Evolutionary conservation across 441 rosid species (phyloP), one percentile per base, ranked within the genome.

Genomic region (Breynia disticha): DNA sequence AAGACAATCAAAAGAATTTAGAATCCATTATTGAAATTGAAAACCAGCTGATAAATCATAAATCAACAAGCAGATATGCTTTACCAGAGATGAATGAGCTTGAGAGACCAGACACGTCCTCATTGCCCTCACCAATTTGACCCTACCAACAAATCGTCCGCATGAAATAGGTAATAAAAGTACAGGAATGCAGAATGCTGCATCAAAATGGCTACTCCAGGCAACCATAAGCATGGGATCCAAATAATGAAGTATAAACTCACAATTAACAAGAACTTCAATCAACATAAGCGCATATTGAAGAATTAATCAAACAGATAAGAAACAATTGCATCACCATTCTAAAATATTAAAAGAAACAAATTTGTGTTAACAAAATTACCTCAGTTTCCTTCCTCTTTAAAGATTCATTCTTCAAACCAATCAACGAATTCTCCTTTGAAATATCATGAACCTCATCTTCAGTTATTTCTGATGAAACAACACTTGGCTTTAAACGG

Each of bases 331-430:
- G 7, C 35, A 28, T 28, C 8, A 28, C 35, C 35, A 28, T 28
- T 28, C 35, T 28, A 28, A 28, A 28, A 28, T n/a, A n/a, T n/a
- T n/a, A n/a, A n/a, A n/a, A n/a, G n/a, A n/a, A n/a, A 60, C 15
- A 16, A 18, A 50, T 50, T 57, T 39, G 16, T 20, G 50, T 48
- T 24, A 39, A 5, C 4, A 43, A 38, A 55, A 21, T 62, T 68
- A 84, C 95, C 97, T 77, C 74, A 16, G 54, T 21, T 9, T 5
- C 35, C 45, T 75, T 78, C 56, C 52, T 52, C 35, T 54, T 19
- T 11, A 60, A 66, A 13, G 65, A 54, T 50, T 46, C 67, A 58
- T 54, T 66, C 55, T 63, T 55, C 1, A 68, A 59, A 35, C 62
- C 59, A 16, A 65, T 46, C 18, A 54, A 17, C 21, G 75, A 76